Evolutionary conservation across 2,329 filamentous ascomycete genomes (phyloP).

Genomic region (Trichophyton simii): DNA sequence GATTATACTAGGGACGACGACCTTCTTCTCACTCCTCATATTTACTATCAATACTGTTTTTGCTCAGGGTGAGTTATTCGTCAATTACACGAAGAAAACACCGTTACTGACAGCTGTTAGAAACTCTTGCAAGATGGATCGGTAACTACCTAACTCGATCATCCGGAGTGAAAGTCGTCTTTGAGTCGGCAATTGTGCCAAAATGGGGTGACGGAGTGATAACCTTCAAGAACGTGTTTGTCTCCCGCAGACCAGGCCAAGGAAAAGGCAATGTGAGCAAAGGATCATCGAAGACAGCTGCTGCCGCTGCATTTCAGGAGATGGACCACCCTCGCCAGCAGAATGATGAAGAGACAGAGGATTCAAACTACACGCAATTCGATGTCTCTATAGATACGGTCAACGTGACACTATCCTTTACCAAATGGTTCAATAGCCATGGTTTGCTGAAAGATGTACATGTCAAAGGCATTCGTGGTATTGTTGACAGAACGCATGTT

Average conservation of each 20-base stretch:
- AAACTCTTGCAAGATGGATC: constrained; percentile 84
- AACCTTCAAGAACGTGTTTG: constrained; percentile 90
- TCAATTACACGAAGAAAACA: constrained; percentile 7
- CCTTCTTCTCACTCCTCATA: constrained; percentile 86
- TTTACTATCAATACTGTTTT: constrained; percentile 91
- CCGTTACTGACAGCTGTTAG: constrained; percentile 32
- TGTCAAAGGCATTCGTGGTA: constrained; percentile 81
- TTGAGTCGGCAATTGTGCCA: constrained; percentile 94
- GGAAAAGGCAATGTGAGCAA: constrained; percentile 74
- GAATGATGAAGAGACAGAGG: constrained; percentile 48
- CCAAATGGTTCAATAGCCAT: constrained; percentile 99
- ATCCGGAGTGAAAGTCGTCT: constrained; percentile 84
- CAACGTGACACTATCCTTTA: constrained; percentile 89
- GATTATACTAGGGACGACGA: constrained; percentile 93
- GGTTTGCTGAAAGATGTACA: constrained; percentile 84
- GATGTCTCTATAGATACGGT: constrained; percentile 90
- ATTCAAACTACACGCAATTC: constrained; percentile 96
- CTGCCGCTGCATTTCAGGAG: constrained; percentile 65
- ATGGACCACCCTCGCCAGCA: constrained; percentile 29
- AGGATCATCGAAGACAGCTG: constrained; percentile 72
- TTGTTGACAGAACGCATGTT: constrained; percentile 80
- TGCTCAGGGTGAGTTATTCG: constrained; percentile 58
- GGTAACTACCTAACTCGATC: constrained; percentile 93
- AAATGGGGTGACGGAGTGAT: constrained; percentile 94
- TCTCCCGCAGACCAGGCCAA: constrained; percentile 80